Conservation (phyloP, 306 rosid species). For the Cicer cuneatum region DNA sequence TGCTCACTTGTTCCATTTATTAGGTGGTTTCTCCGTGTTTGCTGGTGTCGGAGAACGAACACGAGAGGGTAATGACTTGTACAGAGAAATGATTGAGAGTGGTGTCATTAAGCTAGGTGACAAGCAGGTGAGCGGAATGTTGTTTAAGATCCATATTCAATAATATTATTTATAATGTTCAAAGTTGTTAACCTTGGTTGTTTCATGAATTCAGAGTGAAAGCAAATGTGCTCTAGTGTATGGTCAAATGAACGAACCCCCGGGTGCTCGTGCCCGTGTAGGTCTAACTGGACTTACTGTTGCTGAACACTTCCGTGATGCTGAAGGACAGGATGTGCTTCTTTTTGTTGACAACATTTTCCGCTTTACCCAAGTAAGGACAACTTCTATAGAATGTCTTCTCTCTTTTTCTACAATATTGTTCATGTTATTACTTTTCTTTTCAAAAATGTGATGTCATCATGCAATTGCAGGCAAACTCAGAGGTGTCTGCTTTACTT, state of each 20-base stretch:
- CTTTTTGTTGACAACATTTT: conserved; percentile 97
- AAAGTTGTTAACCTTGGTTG: not conserved
- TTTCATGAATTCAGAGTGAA: conserved; percentile 62
- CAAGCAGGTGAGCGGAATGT: conserved; percentile 68
- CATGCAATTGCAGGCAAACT: conserved; percentile 72
- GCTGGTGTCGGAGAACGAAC: conserved; percentile 99
- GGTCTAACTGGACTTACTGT: conserved; percentile 97
- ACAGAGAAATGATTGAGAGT: conserved; percentile 99
- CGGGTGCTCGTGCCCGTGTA: conserved; percentile 99
- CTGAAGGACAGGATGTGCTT: conserved; percentile 99
- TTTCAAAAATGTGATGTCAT: not conserved
- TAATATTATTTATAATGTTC: not conserved
- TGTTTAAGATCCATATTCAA: not conserved
- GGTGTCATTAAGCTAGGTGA: conserved; percentile 99
- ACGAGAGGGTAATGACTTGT: conserved; percentile 95
- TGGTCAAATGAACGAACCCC: conserved; percentile 99
- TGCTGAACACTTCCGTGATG: conserved; percentile 98
- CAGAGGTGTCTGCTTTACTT: conserved; percentile 99
- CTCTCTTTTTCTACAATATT: not conserved
- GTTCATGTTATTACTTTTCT: not conserved
- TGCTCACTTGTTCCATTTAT: conserved; percentile 29
- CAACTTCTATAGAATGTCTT: not conserved
- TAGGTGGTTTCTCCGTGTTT: conserved; percentile 99
- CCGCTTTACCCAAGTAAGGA: conserved; percentile 90
- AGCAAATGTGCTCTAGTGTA: conserved; percentile 99